Percentiles rank a stretch among this genome's conserved stretches.
Conservation (phyloP, 176 grass and related monocot genomes). For the Elymus sibiricus region DNA sequence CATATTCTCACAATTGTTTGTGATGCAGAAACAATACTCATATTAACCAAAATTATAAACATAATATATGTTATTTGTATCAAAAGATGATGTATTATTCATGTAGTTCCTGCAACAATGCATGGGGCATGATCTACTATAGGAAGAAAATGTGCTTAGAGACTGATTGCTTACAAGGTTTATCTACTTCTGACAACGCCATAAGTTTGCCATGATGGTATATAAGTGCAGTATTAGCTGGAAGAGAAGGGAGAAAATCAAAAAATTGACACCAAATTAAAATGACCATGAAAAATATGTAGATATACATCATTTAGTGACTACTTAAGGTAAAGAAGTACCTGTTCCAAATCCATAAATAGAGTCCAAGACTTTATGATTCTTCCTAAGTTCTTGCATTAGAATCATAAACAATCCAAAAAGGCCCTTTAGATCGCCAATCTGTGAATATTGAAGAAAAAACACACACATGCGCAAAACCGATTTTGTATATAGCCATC, state of each 20-base stretch:
- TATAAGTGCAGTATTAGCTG: conserved; percentile 85
- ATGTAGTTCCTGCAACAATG: neutral
- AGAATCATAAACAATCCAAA: conserved; percentile 93
- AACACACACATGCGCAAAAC: neutral
- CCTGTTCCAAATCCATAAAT: conserved; percentile 79
- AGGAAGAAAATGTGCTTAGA: neutral
- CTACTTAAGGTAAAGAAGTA: conserved; percentile 13
- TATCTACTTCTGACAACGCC: conserved; percentile 78
- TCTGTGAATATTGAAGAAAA: conserved; percentile 22
- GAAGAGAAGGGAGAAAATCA: conserved; percentile 7
- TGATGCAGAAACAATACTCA: too few relatives aligned
- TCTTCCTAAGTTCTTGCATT: conserved; percentile 77
- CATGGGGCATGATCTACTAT: neutral
- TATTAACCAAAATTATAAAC: too few relatives aligned
- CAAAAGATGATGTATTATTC: too few relatives aligned
- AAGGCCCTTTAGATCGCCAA: conserved; percentile 87
- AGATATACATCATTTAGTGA: neutral
- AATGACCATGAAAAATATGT: neutral
- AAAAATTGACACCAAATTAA: neutral
- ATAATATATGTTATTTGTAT: too few relatives aligned
- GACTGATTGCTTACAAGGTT: conserved; percentile 70
- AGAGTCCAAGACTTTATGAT: conserved; percentile 72
- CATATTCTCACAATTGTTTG: too few relatives aligned
- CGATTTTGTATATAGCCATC: neutral
- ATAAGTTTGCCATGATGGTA: conserved; percentile 96